Conservation (phyloP, 257 asterid genomes). For the Plectranthus barbatus region DNA sequence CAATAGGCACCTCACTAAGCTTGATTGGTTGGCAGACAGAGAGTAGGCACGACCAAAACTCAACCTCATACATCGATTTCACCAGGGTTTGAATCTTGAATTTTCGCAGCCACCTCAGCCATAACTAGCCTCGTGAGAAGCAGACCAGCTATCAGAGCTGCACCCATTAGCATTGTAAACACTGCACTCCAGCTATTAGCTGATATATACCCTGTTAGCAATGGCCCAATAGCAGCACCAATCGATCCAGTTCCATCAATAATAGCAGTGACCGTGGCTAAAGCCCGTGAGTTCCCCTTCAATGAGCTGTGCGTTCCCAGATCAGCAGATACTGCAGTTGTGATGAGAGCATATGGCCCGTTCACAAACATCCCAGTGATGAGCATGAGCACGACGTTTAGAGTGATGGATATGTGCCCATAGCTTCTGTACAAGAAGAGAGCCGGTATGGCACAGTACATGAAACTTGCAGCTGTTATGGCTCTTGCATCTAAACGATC, state of each 20-base stretch:
- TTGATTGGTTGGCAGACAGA: too few relatives aligned
- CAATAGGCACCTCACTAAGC: too few relatives aligned
- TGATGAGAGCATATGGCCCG: constrained; percentile 91
- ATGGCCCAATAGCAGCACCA: constrained; percentile 94
- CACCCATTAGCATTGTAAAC: constrained; percentile 83
- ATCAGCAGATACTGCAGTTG: constrained; percentile 98
- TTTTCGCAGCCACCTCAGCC: constrained; percentile 71
- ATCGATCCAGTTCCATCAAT: constrained; percentile 96
- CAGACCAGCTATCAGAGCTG: constrained; percentile 79
- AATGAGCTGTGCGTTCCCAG: constrained; percentile 92
- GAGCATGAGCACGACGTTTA: constrained; percentile 67
- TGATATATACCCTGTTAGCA: constrained; percentile 86
- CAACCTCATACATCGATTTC: constrained; percentile 40
- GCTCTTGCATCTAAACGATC: constrained; percentile 78
- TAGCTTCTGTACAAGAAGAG: constrained; percentile 77
- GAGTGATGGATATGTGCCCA: constrained; percentile 66
- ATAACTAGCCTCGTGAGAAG: constrained; percentile 73
- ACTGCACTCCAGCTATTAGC: constrained; percentile 84
- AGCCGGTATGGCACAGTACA: constrained; percentile 92
- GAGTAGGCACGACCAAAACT: too few relatives aligned
- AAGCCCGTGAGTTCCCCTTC: constrained; percentile 73
- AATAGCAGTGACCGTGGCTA: constrained; percentile 92
- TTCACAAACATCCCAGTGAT: constrained; percentile 81
- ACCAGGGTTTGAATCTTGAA: constrained; percentile 35
- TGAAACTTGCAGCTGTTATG: constrained; percentile 91